phyloP scores from a whole-genome alignment of 2,329 filamentous ascomycete species.

The Penicillium sp. region DNA sequence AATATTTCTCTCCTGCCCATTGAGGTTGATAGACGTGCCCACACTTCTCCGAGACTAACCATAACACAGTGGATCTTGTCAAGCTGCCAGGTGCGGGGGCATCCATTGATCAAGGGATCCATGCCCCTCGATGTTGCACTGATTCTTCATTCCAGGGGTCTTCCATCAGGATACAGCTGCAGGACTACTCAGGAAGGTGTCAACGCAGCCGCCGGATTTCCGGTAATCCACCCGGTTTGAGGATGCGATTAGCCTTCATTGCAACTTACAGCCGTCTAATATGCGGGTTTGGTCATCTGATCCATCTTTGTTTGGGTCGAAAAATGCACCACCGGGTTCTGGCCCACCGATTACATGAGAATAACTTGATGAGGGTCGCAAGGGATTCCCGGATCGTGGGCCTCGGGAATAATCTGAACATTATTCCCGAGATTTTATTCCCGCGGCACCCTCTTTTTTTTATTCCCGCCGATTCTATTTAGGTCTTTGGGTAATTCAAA shows the following conservation, averaged over 20 bases:
- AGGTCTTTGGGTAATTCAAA: constrained; percentile 26
- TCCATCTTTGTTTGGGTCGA: not conserved
- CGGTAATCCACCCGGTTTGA: constrained; percentile 1
- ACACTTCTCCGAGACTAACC: not conserved
- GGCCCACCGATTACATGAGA: constrained; percentile 32
- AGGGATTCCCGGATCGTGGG: constrained; percentile 24
- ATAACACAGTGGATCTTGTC: not conserved
- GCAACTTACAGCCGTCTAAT: not conserved
- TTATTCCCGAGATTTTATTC: constrained; percentile 33
- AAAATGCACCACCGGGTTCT: constrained; percentile 12
- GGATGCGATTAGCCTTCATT: not conserved
- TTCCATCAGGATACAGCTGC: constrained; percentile 1
- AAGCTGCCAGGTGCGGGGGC: constrained; percentile 4
- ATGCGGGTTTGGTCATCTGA: not conserved
- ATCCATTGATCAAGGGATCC: not conserved
- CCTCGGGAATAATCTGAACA: constrained; percentile 34
- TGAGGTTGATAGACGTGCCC: not conserved
- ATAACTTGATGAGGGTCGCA: constrained; percentile 22
- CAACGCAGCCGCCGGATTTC: constrained; percentile 12
- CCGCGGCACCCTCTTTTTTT: constrained; percentile 20
- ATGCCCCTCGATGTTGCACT: constrained; percentile 1
- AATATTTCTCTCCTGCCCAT: not conserved
- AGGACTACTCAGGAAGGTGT: constrained; percentile 1
- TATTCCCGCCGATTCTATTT: constrained; percentile 30
- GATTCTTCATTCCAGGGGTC: constrained; percentile 3